Evolutionary conservation across 305 asterid species (phyloP), one percentile per base, ranked within the genome.

Genomic region (Withania somnifera): DNA sequence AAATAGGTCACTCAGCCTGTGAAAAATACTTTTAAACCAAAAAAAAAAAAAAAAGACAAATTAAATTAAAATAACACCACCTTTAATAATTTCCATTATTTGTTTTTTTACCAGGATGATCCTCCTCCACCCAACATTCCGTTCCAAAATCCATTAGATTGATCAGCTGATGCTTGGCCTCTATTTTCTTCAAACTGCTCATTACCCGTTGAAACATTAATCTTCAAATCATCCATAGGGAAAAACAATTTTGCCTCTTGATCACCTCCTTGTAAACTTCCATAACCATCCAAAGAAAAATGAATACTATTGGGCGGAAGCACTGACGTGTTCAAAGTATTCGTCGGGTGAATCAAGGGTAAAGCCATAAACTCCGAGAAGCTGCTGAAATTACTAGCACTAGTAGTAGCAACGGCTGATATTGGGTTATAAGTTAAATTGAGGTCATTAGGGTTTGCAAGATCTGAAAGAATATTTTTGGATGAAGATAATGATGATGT

Each of bases 41-140:
- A n/a, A n/a, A n/a, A n/a, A n/a, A n/a, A n/a, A 69, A 79, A 53
- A 79, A 40, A 81, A 83, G 77, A 2, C 22, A 53, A 53, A n/a
- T 53, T 2, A 53, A n/a, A 53, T 53, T 2, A 53, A 53, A 53
- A 17, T 6, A 53, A n/a, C 58, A 53, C 66, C 80, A 58, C 71
- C 71, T 73, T 66, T 38, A 42, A 17, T 19, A 50, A 45, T 20
- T 77, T 79, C 73, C 42, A n/a, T 20, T 32, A 19, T 0, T 20
- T 8, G 15, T 3, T 34, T 58, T 2, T 76, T 86, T 84, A 89
- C 90, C 91, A 89, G 38, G 91, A 84, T 42, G 82, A 36, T 28
- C 82, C 82, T 24, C 82, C 82, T 80, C 90, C 90, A 30, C 85
- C 89, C 38, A 83, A 20, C 87, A 88, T 82, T 22, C 89, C 89